Conservation (phyloP, 345 rosid genomes). For the Gossypium turneri region DNA sequence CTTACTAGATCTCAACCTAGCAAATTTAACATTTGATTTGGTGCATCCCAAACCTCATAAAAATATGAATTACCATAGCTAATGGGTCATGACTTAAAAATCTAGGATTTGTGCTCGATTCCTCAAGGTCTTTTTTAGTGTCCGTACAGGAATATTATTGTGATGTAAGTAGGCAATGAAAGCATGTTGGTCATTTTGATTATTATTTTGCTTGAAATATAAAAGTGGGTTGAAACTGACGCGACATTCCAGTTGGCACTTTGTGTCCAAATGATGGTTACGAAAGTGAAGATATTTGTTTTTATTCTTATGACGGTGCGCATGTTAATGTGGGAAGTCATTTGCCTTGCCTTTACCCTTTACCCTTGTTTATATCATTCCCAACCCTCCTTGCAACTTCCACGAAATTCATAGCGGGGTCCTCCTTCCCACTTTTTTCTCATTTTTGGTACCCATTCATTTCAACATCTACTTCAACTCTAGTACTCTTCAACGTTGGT, state of each 20-base stretch:
- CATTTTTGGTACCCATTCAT: background rate
- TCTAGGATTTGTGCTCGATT: background rate
- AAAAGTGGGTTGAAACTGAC: background rate
- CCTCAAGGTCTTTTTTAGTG: background rate
- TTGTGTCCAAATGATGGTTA: constrained; percentile 6
- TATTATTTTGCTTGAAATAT: background rate
- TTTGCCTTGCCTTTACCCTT: background rate
- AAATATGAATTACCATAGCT: too few relatives aligned
- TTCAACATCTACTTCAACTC: background rate
- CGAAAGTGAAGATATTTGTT: background rate
- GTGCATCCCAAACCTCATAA: background rate
- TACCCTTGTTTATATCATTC: background rate
- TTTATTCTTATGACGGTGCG: background rate
- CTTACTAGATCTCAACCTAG: constrained; percentile 3
- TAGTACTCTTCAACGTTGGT: background rate
- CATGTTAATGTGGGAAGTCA: background rate
- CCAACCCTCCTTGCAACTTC: constrained; percentile 15
- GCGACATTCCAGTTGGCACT: constrained; percentile 4
- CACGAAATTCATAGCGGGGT: constrained; percentile 5
- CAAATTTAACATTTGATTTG: background rate
- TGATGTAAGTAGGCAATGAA: background rate
- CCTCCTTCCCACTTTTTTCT: background rate
- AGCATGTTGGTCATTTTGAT: background rate
- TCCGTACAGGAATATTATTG: background rate
- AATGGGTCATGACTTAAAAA: too few relatives aligned